phyloP scores from a whole-genome alignment of 768 basidiomycete genomes.

The Porphyrellus cyaneotinctus region DNA sequence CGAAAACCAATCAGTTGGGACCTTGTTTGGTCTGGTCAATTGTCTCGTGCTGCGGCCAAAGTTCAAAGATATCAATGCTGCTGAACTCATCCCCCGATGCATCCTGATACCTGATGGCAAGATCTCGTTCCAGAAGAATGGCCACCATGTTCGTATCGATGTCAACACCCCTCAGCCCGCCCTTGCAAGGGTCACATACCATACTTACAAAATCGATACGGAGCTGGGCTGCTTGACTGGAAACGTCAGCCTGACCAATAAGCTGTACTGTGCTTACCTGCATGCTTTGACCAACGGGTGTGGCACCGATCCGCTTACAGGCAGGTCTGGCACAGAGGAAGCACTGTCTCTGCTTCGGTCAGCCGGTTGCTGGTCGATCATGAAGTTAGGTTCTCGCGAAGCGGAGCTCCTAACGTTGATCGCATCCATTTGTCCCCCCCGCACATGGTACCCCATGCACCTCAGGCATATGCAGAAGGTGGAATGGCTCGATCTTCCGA shows the following conservation, averaged over 20 bases:
- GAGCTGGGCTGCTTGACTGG: slow-evolving; percentile 30
- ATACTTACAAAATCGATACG: slow-evolving; percentile 30
- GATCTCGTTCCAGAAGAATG: slow-evolving; percentile 9
- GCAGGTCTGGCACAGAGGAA: slow-evolving; percentile 41
- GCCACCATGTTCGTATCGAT: slow-evolving; percentile 18
- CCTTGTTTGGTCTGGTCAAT: slow-evolving; percentile 41
- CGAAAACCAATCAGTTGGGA: slow-evolving; percentile 37
- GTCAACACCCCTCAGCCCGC: not conserved
- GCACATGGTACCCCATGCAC: slow-evolving; percentile 38
- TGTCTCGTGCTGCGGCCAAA: slow-evolving; percentile 38
- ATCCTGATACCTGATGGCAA: slow-evolving; percentile 41
- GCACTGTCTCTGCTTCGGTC: slow-evolving; percentile 39
- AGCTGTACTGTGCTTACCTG: slow-evolving; percentile 39
- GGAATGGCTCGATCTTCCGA: slow-evolving; percentile 24
- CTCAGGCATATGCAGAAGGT: slow-evolving; percentile 40
- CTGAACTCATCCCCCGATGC: slow-evolving; percentile 11
- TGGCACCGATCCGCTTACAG: slow-evolving; percentile 42
- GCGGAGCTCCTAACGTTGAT: slow-evolving; percentile 33
- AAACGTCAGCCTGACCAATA: slow-evolving; percentile 24
- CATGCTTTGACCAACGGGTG: slow-evolving; percentile 43
- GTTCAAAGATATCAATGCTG: not conserved
- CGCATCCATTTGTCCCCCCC: slow-evolving; percentile 30
- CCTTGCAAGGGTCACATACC: slow-evolving; percentile 16
- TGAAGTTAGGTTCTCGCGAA: slow-evolving; percentile 30
- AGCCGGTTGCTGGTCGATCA: slow-evolving; percentile 38